phyloP scores from a whole-genome alignment of 148 eudicot species.

The Camellia japonica region DNA sequence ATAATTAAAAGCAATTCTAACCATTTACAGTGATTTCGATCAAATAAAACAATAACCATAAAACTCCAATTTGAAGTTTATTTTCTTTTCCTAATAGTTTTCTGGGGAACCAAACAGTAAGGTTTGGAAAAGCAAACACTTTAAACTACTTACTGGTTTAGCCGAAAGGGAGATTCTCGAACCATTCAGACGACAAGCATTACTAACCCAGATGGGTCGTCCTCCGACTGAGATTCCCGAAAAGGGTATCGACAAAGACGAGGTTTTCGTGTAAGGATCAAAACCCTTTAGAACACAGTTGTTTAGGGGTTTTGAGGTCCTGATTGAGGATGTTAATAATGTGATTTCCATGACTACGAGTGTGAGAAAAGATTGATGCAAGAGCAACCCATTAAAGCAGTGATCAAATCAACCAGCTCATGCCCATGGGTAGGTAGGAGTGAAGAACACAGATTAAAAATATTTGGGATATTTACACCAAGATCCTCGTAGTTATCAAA shows the following conservation, averaged over 20 bases:
- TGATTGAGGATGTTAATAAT: background rate
- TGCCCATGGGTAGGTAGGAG: too few relatives aligned
- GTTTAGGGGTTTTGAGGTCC: background rate
- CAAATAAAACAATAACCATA: background rate
- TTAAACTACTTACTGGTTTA: background rate
- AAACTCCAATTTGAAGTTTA: background rate
- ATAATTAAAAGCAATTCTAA: background rate
- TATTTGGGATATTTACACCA: too few relatives aligned
- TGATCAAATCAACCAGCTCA: background rate
- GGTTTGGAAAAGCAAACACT: background rate
- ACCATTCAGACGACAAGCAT: background rate
- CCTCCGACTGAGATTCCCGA: background rate
- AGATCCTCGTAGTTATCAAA: too few relatives aligned
- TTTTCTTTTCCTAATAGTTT: background rate
- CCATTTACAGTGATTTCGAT: background rate
- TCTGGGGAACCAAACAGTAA: slow-evolving; percentile 5
- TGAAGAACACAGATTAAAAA: too few relatives aligned
- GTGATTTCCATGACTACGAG: too few relatives aligned
- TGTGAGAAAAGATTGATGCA: too few relatives aligned
- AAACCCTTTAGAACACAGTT: background rate
- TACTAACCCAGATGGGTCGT: background rate
- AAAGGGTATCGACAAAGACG: slow-evolving; percentile 1
- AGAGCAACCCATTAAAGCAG: too few relatives aligned
- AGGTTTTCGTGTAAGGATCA: background rate
- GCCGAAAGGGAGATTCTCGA: background rate